A percentile compares a stretch with the other conserved stretches of the same genome.
Conservation (phyloP, 225 moss, liverwort and hornwort genomes). For the Rhytidiadelphus loreus region DNA sequence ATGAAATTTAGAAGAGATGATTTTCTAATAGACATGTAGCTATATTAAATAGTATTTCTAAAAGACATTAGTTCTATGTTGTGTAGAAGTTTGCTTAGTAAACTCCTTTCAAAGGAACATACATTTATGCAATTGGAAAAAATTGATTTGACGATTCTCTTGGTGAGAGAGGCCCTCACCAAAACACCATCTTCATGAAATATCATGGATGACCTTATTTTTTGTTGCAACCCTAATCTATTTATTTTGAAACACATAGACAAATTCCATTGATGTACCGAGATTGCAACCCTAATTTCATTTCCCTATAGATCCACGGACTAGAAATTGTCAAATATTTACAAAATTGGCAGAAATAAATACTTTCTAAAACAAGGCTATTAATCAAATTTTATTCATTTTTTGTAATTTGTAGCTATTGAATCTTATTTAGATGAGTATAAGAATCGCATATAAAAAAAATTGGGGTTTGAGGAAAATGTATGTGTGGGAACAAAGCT, state of each 20-base stretch:
- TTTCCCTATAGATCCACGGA: rapidly evolving
- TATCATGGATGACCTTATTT: not conserved
- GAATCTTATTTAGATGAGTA: too few species aligned
- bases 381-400: not conserved
- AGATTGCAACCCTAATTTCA: too few species aligned
- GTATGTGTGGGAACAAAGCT: not conserved
- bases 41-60: too few species aligned
- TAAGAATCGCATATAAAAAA: not conserved
- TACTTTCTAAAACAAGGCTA: rapidly evolving
- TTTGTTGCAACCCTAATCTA: too few species aligned
- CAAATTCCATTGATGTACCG: too few species aligned
- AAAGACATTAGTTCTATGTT: too few species aligned
- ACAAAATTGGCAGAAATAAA: rapidly evolving
- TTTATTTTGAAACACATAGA: too few species aligned
- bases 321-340: not conserved
- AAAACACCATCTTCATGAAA: not conserved
- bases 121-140: not conserved
- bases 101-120: too few species aligned
- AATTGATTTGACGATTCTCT: too few species aligned
- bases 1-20: too few species aligned
- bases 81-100: not conserved
- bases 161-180: rapidly evolving
- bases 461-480: rapidly evolving
- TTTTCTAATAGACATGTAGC: too few species aligned
- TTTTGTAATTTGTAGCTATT: rapidly evolving